Conservation (phyloP, 495 filamentous ascomycete species). For the Entonaema liquescens region DNA sequence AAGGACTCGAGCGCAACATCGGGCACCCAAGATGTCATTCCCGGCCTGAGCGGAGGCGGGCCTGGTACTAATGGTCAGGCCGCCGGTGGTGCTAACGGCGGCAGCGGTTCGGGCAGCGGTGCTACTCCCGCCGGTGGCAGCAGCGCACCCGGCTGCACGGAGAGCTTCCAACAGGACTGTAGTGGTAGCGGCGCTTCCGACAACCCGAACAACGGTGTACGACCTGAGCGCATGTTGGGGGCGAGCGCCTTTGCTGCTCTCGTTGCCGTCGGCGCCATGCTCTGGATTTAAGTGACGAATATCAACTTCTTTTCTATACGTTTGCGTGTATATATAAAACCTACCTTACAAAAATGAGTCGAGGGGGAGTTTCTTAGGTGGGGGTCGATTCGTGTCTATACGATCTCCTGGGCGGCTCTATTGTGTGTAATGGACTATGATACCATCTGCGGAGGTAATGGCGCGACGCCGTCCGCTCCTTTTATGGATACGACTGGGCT, state of each 20-base stretch:
- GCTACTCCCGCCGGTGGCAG: not conserved
- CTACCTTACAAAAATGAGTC: slow-evolving; percentile 5
- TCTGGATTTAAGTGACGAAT: slow-evolving; percentile 47
- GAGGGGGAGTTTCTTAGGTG: slow-evolving; percentile 3
- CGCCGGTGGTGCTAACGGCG: slow-evolving; percentile 28
- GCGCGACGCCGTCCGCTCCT: slow-evolving; percentile 41
- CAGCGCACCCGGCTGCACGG: slow-evolving; percentile 34
- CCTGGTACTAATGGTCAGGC: slow-evolving; percentile 43
- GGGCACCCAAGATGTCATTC: slow-evolving; percentile 37
- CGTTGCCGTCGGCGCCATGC: slow-evolving; percentile 56
- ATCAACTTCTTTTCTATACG: not conserved
- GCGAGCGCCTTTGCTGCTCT: slow-evolving; percentile 61
- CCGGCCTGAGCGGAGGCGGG: slow-evolving; percentile 49
- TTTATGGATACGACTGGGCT: slow-evolving; percentile 19
- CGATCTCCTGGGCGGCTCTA: slow-evolving; percentile 2
- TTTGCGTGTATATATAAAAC: slow-evolving; percentile 7
- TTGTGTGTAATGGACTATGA: slow-evolving; percentile 2
- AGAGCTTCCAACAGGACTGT: slow-evolving; percentile 50
- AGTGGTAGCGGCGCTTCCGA: slow-evolving; percentile 32
- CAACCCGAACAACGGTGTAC: slow-evolving; percentile 43
- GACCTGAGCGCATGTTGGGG: slow-evolving; percentile 52
- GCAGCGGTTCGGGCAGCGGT: slow-evolving; percentile 7
- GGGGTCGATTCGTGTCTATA: not conserved
- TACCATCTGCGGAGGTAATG: slow-evolving; percentile 35
- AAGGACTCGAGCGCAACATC: slow-evolving; percentile 38